Evolutionary conservation across 345 rosid species (phyloP), one percentile per base, ranked within the genome.

Genomic region (Populus tremula): DNA sequence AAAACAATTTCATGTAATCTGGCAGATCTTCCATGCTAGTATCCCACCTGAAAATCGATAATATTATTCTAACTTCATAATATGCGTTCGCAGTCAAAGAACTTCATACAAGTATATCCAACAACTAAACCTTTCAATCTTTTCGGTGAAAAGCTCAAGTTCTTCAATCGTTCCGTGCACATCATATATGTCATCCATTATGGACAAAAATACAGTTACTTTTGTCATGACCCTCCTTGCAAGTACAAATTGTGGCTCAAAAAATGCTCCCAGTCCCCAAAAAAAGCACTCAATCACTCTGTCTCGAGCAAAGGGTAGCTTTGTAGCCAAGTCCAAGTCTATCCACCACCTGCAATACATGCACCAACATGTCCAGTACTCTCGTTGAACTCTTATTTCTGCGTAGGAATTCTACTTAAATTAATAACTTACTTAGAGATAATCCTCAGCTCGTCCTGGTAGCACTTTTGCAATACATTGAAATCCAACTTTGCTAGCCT

Each of bases 121-220:
- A 33, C 5, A 33, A 33, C 5, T 4, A 33, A 33, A 82, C 86
- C 71, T 80, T 6, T 77, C 62, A 6, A 78, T 8, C 21, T 67
- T 85, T 54, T 80, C 31, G 12, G 86, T 74, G 20, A 86, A 64
- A 54, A 79, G 82, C 66, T 71, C 77, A 20, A 84, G 77, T 50
- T 86, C 88, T 17, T 82, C 86, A 29, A 62, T n/a, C 2, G 78
- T 84, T 21, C 86, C 86, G 43, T 84, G 78, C 1, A 72, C 68
- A 61, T 82, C 87, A 35, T 79, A 86, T 1, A 73, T 80, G 70
- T 84, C 87, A 74, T 84, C 87, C 1, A 82, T 29, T 8, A 80
- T 10, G n/a, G 85, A 70, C 8, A 35, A 0, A 2, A 84, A 14
- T 0, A 43, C 14, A 2, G 50, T 31, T 25, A 74, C 72, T 84